A percentile compares a stretch with the other conserved stretches of the same genome.
These are phyloP conservation scores for Cokeromyces recurvatus DNA, from an alignment of 371 early-diverging fungal species.

Conservation along the genomic window DNA sequence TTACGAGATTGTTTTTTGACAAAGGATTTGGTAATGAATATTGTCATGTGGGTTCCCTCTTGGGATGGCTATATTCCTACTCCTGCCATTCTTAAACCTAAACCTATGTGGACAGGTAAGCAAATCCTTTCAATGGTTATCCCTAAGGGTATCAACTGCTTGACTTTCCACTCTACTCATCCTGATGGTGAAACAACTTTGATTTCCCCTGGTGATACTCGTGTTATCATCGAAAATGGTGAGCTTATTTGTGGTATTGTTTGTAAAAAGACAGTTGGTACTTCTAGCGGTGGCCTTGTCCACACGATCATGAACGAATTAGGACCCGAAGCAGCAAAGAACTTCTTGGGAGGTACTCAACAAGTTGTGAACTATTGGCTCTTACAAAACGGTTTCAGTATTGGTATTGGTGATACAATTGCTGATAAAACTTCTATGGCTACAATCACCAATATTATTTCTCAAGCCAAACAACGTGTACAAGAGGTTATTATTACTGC, in stretches of 20 bases:
- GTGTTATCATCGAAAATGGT: conserved; percentile 94
- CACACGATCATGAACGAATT: conserved; percentile 97
- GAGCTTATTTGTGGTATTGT: conserved; percentile 93
- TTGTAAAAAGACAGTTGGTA: conserved; percentile 97
- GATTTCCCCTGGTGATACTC: conserved; percentile 89
- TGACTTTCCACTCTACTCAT: conserved; percentile 75
- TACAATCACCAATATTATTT: conserved; percentile 81
- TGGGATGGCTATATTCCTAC: conserved; percentile 95
- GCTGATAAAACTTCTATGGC: conserved; percentile 90
- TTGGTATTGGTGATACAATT: conserved; percentile 99
- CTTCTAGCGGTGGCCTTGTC: conserved; percentile 89
- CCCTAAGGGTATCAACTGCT: conserved; percentile 88
- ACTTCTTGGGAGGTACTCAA: conserved; percentile 96
- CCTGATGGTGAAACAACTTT: conserved; percentile 77
- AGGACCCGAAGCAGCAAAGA: conserved; percentile 86
- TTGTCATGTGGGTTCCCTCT: conserved; percentile 92
- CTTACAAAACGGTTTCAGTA: conserved; percentile 92
- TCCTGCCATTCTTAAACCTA: conserved; percentile 95
- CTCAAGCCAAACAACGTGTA: conserved; percentile 83
- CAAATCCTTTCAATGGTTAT: conserved; percentile 95
- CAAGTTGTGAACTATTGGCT: conserved; percentile 97
- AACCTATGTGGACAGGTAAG: conserved; percentile 98
- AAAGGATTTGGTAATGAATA: conserved; percentile 92
- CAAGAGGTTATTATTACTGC: conserved; percentile 84
- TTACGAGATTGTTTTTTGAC: conserved; percentile 91